These are phyloP conservation scores for Talaromyces thailandensis DNA, from an alignment of 495 filamentous ascomycete species.

Conservation along the genomic window DNA sequence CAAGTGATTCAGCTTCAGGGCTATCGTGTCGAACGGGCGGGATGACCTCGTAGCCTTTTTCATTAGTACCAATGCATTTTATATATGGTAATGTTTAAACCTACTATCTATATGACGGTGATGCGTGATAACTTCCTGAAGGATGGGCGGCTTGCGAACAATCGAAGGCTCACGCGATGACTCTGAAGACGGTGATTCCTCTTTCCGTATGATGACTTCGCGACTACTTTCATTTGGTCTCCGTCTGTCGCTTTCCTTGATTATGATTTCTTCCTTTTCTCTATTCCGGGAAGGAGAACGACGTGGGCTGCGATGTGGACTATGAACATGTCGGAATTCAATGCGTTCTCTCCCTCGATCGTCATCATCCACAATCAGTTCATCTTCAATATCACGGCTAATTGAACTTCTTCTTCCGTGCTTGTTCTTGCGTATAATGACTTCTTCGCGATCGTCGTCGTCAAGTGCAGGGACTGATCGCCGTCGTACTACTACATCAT, in stretches of 20 bases:
- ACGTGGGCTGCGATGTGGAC: not conserved
- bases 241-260: not conserved
- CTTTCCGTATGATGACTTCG: constrained; percentile 2
- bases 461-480: constrained; percentile 9
- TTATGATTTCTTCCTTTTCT: constrained; percentile 8
- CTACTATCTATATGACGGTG: constrained; percentile 77
- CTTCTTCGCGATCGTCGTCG: constrained; percentile 7
- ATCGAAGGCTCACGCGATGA: constrained; percentile 37
- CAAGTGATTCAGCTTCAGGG: constrained; percentile 21
- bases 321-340: not conserved
- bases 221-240: not conserved
- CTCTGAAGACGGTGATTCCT: constrained; percentile 12
- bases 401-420: constrained; percentile 1
- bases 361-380: not conserved
- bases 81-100: not conserved
- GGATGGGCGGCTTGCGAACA: constrained; percentile 61
- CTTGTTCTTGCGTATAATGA: not conserved
- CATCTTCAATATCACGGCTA: not conserved
- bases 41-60: constrained; percentile 15
- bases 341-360: constrained; percentile 5
- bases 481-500: constrained; percentile 10
- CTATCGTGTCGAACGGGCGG: constrained; percentile 29
- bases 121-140: constrained; percentile 76
- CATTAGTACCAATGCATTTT: constrained; percentile 6
- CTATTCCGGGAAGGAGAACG: not conserved